These are phyloP conservation scores for Alternaria ventricosa DNA, from an alignment of 2,329 filamentous ascomycete species.

Conservation along the genomic window DNA sequence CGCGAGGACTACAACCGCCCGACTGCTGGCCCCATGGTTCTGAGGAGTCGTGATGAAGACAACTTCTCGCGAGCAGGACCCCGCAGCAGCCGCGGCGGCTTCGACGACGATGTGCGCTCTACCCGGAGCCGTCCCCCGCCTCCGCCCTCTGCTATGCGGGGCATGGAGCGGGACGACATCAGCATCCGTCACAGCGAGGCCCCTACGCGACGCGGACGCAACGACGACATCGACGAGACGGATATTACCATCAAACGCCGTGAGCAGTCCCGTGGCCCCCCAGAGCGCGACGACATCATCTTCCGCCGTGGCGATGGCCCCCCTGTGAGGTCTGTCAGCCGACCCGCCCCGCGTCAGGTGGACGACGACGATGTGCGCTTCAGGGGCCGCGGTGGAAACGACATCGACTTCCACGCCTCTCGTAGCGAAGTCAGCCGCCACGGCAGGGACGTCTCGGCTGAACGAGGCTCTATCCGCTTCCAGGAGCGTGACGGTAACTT, in stretches of 20 bases:
- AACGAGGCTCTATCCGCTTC: slow-evolving; percentile 39
- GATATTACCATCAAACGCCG: slow-evolving; percentile 45
- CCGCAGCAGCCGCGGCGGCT: slow-evolving; percentile 44
- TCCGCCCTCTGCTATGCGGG: slow-evolving; percentile 36
- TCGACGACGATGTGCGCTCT: slow-evolving; percentile 51
- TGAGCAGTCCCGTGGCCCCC: slow-evolving; percentile 43
- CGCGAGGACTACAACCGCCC: slow-evolving; percentile 58
- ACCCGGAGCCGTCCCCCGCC: slow-evolving; percentile 39
- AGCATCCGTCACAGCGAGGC: slow-evolving; percentile 47
- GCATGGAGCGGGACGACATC: slow-evolving; percentile 49
- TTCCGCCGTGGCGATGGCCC: slow-evolving; percentile 53
- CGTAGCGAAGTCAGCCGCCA: slow-evolving; percentile 33
- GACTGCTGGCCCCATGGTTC: slow-evolving; percentile 54
- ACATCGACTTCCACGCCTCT: slow-evolving; percentile 41
- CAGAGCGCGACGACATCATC: slow-evolving; percentile 50
- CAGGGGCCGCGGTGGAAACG: slow-evolving; percentile 45
- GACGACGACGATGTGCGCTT: slow-evolving; percentile 58
- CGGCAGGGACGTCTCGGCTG: slow-evolving; percentile 31
- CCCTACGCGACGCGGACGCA: slow-evolving; percentile 39
- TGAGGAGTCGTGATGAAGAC: slow-evolving; percentile 52
- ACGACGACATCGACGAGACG: slow-evolving; percentile 44
- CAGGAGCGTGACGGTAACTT: slow-evolving; percentile 49
- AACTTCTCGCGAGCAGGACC: slow-evolving; percentile 39
- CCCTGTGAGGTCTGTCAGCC: slow-evolving; percentile 22
- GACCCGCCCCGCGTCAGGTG: slow-evolving; percentile 42